Percentiles rank a stretch among this genome's conserved stretches.
Evolutionary conservation across 495 filamentous ascomycete species (phyloP).

Genomic region (Patellaria atrata): DNA sequence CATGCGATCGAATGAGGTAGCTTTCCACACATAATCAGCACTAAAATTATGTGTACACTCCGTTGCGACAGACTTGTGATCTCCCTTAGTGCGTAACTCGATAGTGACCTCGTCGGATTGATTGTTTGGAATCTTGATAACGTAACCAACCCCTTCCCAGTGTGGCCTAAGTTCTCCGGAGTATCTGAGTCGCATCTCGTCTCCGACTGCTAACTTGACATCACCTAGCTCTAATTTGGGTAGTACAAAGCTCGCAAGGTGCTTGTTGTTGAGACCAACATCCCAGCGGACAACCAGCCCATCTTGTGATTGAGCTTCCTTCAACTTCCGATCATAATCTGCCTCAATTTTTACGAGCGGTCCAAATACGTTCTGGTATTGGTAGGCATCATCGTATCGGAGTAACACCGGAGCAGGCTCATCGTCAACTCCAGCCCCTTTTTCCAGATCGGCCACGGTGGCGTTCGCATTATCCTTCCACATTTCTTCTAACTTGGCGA

Average conservation of each 20-base stretch:
- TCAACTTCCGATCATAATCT: constrained; percentile 98
- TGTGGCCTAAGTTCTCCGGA: constrained; percentile 83
- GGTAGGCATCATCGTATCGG: constrained; percentile 93
- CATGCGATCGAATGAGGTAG: constrained; percentile 98
- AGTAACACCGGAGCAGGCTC: constrained; percentile 86
- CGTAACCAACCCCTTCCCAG: constrained; percentile 98
- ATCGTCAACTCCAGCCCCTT: constrained; percentile 84
- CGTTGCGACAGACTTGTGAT: constrained; percentile 88
- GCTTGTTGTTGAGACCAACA: constrained; percentile 93
- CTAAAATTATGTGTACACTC: constrained; percentile 98
- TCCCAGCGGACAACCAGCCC: constrained; percentile 90
- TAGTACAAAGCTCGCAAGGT: constrained; percentile 86
- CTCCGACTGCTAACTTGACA: constrained; percentile 93
- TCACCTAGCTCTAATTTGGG: constrained; percentile 96
- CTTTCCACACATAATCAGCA: constrained; percentile 99
- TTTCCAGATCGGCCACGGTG: constrained; percentile 85
- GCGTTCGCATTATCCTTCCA: constrained; percentile 94
- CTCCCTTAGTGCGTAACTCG: constrained; percentile 76
- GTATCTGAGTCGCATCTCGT: constrained; percentile 97
- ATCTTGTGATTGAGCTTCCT: constrained; percentile 96
- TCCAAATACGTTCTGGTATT: constrained; percentile 98
- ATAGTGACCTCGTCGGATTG: constrained; percentile 97
- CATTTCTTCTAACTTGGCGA: constrained; percentile 94
- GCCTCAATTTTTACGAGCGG: constrained; percentile 98
- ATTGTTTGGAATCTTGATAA: constrained; percentile 99